Evolutionary conservation across 768 basidiomycete genomes (phyloP).

Genomic region (Xanthoconium purpureum): DNA sequence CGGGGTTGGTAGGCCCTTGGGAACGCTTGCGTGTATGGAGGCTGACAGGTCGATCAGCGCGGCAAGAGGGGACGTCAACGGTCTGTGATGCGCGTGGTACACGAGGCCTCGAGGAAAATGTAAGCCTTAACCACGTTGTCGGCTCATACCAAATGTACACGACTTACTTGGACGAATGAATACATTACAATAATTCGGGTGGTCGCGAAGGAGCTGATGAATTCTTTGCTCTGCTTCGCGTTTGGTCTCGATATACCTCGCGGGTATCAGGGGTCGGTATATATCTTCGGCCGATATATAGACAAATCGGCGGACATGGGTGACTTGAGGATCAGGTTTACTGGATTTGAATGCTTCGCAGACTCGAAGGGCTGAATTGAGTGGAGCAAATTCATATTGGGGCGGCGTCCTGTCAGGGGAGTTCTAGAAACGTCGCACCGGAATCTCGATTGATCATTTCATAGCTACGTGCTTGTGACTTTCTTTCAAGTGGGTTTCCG

Average conservation of each 20-base stretch:
- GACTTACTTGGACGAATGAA: conserved; percentile 86
- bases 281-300: conserved; percentile 91
- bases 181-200: conserved; percentile 58
- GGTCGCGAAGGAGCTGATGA: conserved; percentile 44
- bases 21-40: conserved; percentile 58
- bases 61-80: conserved; percentile 83
- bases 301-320: conserved; percentile 65
- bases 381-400: conserved; percentile 12
- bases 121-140: conserved; percentile 13
- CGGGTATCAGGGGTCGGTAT: conserved; percentile 81
- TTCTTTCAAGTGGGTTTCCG: conserved; percentile 59
- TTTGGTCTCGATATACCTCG: conserved; percentile 91
- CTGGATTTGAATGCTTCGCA: conserved; percentile 71
- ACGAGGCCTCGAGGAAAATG: conserved; percentile 65
- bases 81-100: conserved; percentile 92
- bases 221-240: conserved; percentile 82
- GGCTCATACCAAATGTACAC: conserved; percentile 7
- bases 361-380: conserved; percentile 60
- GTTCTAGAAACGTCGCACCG: conserved; percentile 50
- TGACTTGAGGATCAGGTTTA: conserved; percentile 28
- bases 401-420: neutral
- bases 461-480: conserved; percentile 50
- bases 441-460: conserved; percentile 85
- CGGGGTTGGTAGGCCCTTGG: conserved; percentile 59
- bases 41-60: conserved; percentile 81